Base-by-base conservation (phyloP, 1,139 yeast genomes). In the Pichia inconspicua region DNA sequence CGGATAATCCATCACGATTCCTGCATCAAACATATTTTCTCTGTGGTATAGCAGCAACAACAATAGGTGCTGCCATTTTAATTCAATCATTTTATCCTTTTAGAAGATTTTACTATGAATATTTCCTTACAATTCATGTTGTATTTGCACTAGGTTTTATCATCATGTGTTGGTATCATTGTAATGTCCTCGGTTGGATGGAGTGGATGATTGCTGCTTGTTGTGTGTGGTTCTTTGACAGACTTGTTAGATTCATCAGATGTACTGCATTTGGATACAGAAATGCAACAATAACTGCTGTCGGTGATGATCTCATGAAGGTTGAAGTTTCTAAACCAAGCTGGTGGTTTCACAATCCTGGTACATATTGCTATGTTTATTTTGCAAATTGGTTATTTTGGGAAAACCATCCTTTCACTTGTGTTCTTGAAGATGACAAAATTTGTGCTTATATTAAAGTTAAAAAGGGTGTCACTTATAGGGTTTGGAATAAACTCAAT, bases 301-400 rank as follows among this genome's bases (percentile, higher is more conserved):
- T 53, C 17, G 50, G 46, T 38, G 65, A 66, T 28, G 76, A 73
- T 50, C 67, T 74, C 3, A 63, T 74, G 37, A 71, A 67, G 56
- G 66, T 74, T 3, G 54, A 59, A 8, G 62, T 73, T 10, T 69
- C 72, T 5, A 70, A 62, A 44, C 76, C 78, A 19, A 59, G 62
- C 47, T 70, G 74, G 73, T 63, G 64, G 40, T n/a, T 25, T 7
- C 25, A 38, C 25, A 22, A 39, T 9, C 55, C 59, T 12, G 80
- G 80, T 25, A 77, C 77, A 2, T 75, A 70, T 58, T 77, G 71
- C 0, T 75, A 68, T 51, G 62, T 75, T 40, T 73, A 74, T 53
- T 73, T 75, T 55, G 49, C 71, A 30, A 42, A 40, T 12, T 27
- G 42, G 48, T 51, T 19, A 4, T 48, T 38, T n/a, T 45, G 72